Evolutionary conservation across 2,329 filamentous ascomycete genomes (phyloP).

Genomic region (Trichoderma hamatum): DNA sequence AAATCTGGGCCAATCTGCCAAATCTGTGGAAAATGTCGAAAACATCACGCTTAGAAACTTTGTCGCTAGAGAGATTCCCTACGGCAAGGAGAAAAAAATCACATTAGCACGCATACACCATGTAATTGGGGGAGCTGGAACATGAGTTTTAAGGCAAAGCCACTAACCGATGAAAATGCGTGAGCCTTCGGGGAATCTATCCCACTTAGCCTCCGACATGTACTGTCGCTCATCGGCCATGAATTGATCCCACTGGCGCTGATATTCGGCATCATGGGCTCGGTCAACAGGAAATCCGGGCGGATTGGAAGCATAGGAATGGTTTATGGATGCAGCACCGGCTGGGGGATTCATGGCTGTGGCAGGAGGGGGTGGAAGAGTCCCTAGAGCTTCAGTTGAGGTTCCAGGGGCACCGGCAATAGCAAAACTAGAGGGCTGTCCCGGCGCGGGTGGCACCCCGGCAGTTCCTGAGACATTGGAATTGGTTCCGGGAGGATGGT

Average conservation of each 20-base stretch:
- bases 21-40: slow-evolving; percentile 88
- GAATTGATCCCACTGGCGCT: slow-evolving; percentile 73
- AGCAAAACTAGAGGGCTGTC: slow-evolving; percentile 41
- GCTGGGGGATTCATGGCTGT: slow-evolving; percentile 37
- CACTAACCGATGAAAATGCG: slow-evolving; percentile 77
- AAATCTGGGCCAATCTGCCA: slow-evolving; percentile 89
- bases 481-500: slow-evolving; percentile 40
- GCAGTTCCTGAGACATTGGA: slow-evolving; percentile 37
- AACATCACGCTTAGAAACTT: slow-evolving; percentile 90
- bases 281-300: slow-evolving; percentile 37
- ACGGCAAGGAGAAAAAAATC: slow-evolving; percentile 33
- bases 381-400: slow-evolving; percentile 39
- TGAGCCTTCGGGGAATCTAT: slow-evolving; percentile 75
- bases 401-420: slow-evolving; percentile 39
- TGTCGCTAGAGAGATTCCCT: slow-evolving; percentile 91
- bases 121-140: slow-evolving; percentile 28
- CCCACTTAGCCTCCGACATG: slow-evolving; percentile 78
- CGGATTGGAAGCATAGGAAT: slow-evolving; percentile 39
- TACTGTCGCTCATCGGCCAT: slow-evolving; percentile 73
- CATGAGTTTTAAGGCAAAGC: slow-evolving; percentile 26
- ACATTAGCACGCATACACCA: slow-evolving; percentile 26
- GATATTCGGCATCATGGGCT: slow-evolving; percentile 52
- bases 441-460: slow-evolving; percentile 38
- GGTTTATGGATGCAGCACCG: slow-evolving; percentile 38
- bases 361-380: slow-evolving; percentile 37